Evolutionary conservation across 1,139 yeast species (phyloP), one percentile per base, ranked within the genome.

Genomic region (Arxiozyma slooffiae): DNA sequence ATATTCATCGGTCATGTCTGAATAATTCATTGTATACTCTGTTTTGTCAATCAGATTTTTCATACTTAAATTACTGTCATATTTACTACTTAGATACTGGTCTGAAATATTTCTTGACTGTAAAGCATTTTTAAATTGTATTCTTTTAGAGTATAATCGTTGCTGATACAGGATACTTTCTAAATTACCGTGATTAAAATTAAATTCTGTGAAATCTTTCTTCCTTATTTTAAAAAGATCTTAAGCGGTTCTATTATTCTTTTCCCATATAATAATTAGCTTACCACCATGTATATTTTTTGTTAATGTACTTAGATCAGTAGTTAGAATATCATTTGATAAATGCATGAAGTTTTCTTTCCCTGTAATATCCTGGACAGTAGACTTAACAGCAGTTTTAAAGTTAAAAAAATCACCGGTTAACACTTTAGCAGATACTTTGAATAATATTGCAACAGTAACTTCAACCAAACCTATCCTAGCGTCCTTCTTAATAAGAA

Each of bases 361-460:
- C 34, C 73, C 71, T 0, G 79, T 70, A 3, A 79, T 74, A 60
- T 86, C 95, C 60, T 83, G 87, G 46, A 86, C 87, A 0, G 90
- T 83, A 26, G 78, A 77, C 58, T 84, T 85, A 42, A 86, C 87
- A 26, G 74, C 85, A 60, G 77, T 80, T 40, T 81, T 80, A 50
- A 84, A 69, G 48, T 82, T 83, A 54, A 82, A 77, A 48, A 83
- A 70, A 60, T 84, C 82, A 1, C 73, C 68, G 23, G 67, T 69
- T 2, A 72, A 66, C 7, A 63, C 73, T 49, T 80, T 77, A 48
- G 80, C 80, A 1, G 92, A 82, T 7, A 78, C 73, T 48, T 75
- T 71, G 55, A 82, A 78, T 9, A 87, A 68, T 53, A 78, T 77
- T 54, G 76, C 79, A 50, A 83, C 70, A 0, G 95, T 85, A 49